These are phyloP conservation scores for Wickerhamiella occidentalis DNA, from an alignment of 805 yeast species.

Conservation along the genomic window DNA sequence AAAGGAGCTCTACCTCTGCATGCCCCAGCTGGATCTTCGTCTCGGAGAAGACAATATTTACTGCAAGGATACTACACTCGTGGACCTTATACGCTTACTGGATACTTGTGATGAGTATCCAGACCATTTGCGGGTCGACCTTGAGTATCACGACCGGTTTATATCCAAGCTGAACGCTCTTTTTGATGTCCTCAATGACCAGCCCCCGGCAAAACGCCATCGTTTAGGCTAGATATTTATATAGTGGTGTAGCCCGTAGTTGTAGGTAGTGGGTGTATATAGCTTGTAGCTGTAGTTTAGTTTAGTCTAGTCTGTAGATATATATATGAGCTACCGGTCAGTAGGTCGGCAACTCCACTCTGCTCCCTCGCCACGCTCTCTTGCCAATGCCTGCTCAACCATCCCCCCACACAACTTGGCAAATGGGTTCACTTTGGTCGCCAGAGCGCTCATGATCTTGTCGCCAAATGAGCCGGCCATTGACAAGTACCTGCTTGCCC, in stretches of 20 bases:
- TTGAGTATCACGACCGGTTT: slow-evolving; percentile 16
- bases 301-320: too few relatives aligned
- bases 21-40: slow-evolving; percentile 19
- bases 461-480: slow-evolving; percentile 27
- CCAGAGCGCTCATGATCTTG: slow-evolving; percentile 21
- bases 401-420: slow-evolving; percentile 29
- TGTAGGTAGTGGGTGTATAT: too few relatives aligned
- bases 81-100: slow-evolving; percentile 19
- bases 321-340: too few relatives aligned
- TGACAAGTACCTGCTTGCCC: slow-evolving; percentile 23
- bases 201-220: slow-evolving; percentile 9
- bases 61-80: slow-evolving; percentile 19
- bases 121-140: slow-evolving; percentile 12
- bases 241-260: too few relatives aligned
- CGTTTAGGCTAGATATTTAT: not conserved
- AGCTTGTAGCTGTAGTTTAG: too few relatives aligned
- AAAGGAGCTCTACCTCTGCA: slow-evolving; percentile 18
- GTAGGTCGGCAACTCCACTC: too few relatives aligned
- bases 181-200: slow-evolving; percentile 15
- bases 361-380: not conserved
- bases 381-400: slow-evolving; percentile 17
- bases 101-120: slow-evolving; percentile 16
- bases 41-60: slow-evolving; percentile 24
- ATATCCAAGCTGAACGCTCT: slow-evolving; percentile 18
- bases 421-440: slow-evolving; percentile 26